phyloP scores from a whole-genome alignment of 192 early-diverging fungal species.

The Rhizophagus prolifer region DNA sequence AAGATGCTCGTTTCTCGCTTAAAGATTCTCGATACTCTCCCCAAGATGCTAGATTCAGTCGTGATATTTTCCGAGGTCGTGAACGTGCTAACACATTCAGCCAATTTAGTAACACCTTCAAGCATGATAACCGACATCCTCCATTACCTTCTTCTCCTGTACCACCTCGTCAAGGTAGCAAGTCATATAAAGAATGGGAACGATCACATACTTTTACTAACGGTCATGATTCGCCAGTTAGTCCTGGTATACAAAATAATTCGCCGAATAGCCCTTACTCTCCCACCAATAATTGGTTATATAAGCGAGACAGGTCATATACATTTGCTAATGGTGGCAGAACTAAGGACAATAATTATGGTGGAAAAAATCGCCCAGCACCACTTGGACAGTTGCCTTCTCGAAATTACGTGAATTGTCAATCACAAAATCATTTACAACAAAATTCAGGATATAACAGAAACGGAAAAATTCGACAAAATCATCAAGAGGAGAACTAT shows the following conservation, averaged over 20 bases:
- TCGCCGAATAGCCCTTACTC: not conserved
- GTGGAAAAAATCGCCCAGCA: not conserved
- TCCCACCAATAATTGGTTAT: not conserved
- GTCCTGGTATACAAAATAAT: not conserved
- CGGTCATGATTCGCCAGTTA: not conserved
- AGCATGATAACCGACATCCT: not conserved
- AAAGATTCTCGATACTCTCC: not conserved
- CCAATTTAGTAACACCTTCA: not conserved
- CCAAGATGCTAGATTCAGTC: conserved; percentile 5
- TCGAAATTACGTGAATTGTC: not conserved
- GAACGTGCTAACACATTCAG: conserved; percentile 12
- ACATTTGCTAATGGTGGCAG: conserved; percentile 6
- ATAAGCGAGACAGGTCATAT: conserved; percentile 6
- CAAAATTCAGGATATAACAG: not conserved
- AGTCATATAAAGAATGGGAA: not conserved
- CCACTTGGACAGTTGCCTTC: not conserved
- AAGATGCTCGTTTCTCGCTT: conserved; percentile 17
- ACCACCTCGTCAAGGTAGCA: not conserved
- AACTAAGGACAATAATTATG: not conserved
- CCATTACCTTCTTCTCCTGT: not conserved
- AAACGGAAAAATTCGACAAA: not conserved
- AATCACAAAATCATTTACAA: not conserved
- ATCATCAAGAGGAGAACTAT: not conserved
- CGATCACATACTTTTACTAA: conserved; percentile 18
- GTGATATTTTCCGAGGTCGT: conserved; percentile 2